Percentiles rank a stretch among this genome's conserved stretches.
Conservation (phyloP, 2,329 filamentous ascomycete species). For the Fusarium lyarnte region DNA sequence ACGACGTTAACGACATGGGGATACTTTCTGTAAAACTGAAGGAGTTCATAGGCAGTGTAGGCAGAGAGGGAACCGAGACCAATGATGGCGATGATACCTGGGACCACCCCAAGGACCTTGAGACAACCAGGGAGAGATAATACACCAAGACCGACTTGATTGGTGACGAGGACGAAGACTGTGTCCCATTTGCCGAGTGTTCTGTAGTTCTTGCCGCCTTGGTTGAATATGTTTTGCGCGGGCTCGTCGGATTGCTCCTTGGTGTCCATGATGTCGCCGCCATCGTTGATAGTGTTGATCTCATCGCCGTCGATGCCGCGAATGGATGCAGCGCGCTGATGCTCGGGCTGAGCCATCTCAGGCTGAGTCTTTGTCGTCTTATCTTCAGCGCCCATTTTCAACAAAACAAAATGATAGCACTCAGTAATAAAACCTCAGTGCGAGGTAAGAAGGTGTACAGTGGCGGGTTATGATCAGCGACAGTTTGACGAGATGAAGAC, state of each 20-base stretch:
- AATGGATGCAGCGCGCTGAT: conserved; percentile 12
- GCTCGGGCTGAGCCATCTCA: conserved; percentile 15
- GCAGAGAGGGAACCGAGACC: conserved; percentile 73
- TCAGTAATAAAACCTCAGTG: background rate
- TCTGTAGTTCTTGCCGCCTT: conserved; percentile 45
- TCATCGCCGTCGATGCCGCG: conserved; percentile 19
- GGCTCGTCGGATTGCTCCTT: conserved; percentile 34
- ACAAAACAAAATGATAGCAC: background rate
- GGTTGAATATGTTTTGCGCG: conserved; percentile 39
- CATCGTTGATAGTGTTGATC: conserved; percentile 24
- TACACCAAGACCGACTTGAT: conserved; percentile 46
- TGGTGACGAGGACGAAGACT: conserved; percentile 43
- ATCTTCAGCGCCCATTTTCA: conserved; percentile 6
- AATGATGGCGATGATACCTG: conserved; percentile 73
- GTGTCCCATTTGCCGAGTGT: conserved; percentile 42
- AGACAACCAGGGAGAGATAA: conserved; percentile 78
- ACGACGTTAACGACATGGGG: conserved; percentile 76
- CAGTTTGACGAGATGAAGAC: conserved; percentile 12
- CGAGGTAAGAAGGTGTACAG: background rate
- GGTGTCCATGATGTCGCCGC: conserved; percentile 11
- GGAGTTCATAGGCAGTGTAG: conserved; percentile 56
- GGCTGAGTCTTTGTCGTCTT: conserved; percentile 22
- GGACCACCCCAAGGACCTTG: conserved; percentile 71
- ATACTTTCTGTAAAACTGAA: conserved; percentile 74
- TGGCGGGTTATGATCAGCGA: background rate